Evolutionary conservation across 2,329 filamentous ascomycete species (phyloP), one percentile per base, ranked within the genome.

Genomic region (Penicillium sp.): DNA sequence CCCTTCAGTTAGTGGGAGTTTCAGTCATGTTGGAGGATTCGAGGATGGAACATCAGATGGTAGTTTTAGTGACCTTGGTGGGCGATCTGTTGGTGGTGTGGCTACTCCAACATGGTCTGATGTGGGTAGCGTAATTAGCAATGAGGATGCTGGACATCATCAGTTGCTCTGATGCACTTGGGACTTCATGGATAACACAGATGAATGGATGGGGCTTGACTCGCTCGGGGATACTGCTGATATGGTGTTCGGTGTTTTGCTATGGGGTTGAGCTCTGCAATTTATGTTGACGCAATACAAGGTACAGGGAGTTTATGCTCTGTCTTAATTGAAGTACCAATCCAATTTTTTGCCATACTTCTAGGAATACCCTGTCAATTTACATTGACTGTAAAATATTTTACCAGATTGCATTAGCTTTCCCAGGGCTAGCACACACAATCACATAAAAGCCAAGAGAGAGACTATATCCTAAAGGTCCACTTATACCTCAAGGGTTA

Each of bases 71-170:
- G 74, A 76, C 19, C 50, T 75, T 49, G 75, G 64, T 25, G 59
- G n/a, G 40, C 66, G 60, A 11, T 66, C 68, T 4, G 58, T 64
- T 31, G 69, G 64, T n/a, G 69, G 70, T 10, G 56, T 67, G 38
- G 61, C 64, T 54, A 78, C 75, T 22, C 74, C 75, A 16, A 67
- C 68, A 43, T 78, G 75, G 75, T 77, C 75, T 35, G 75, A 78
- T 51, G 66, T 78, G 41, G 75, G 75, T 14, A 78, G 75, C 56
- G 75, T 76, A 46, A 61, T 76, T 26, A 77, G 75, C 62, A 69
- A 69, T 35, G 73, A 76, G 51, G 73, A 77, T 59, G 67, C 64
- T 38, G 63, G 66, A 30, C 62, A 69, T 57, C 65, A 64, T 43
- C 51, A 57, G 28, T 57, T 66, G 43, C 50, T 60, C 26, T 67